Conservation (phyloP, 2,329 filamentous ascomycete species). For the Apiospora arundinis region DNA sequence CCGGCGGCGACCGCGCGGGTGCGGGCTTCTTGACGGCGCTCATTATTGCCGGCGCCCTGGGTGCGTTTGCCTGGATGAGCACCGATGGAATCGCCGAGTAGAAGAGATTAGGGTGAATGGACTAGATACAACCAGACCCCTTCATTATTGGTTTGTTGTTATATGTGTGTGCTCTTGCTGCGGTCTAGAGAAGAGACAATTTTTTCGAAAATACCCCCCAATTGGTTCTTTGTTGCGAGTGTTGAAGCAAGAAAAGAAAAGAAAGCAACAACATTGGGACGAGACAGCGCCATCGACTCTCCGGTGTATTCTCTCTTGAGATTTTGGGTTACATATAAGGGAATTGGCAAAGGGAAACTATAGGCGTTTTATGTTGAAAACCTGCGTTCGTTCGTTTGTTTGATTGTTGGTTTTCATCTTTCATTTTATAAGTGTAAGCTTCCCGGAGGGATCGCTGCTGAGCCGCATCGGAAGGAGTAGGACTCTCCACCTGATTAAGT, state of each 20-base stretch:
- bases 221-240: background rate
- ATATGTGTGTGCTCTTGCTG: background rate
- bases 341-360: background rate
- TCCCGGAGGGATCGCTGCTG: background rate
- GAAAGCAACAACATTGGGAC: background rate
- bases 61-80: slow-evolving; percentile 60
- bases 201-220: background rate
- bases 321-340: background rate
- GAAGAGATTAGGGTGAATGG: background rate
- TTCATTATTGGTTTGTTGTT: background rate
- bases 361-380: slow-evolving; percentile 7
- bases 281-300: background rate
- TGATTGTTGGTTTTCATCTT: background rate
- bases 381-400: background rate
- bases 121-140: background rate
- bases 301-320: background rate
- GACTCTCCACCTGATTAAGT: background rate
- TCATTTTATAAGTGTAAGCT: background rate
- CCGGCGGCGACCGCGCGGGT: slow-evolving; percentile 53
- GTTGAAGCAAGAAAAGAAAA: background rate
- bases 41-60: slow-evolving; percentile 47
- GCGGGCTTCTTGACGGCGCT: slow-evolving; percentile 56
- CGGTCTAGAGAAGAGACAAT: background rate
- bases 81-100: slow-evolving; percentile 28
- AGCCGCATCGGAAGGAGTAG: background rate